Evolutionary conservation across 1,139 yeast genomes (phyloP).

Genomic region (Debaryomyces nepalensis): DNA sequence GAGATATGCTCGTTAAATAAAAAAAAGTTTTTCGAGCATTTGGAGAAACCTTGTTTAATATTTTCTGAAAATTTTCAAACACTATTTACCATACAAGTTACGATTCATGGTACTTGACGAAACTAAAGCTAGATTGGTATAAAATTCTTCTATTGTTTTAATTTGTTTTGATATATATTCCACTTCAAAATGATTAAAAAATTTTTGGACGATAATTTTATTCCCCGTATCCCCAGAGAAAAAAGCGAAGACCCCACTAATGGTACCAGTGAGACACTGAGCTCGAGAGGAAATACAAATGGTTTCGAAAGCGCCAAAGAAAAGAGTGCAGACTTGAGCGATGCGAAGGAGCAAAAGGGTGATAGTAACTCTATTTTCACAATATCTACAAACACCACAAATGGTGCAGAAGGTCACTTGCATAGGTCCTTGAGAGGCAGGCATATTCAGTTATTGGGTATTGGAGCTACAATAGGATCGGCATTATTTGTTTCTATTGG

Average conservation of each 20-base stretch:
- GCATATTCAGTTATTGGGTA: slow-evolving; percentile 54
- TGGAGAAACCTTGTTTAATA: not conserved
- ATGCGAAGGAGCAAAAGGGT: slow-evolving; percentile 4
- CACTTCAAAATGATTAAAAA: slow-evolving; percentile 5
- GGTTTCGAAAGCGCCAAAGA: not conserved
- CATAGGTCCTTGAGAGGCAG: slow-evolving; percentile 33
- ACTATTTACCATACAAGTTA: not conserved
- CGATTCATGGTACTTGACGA: slow-evolving; percentile 3
- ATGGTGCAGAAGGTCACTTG: slow-evolving; percentile 19
- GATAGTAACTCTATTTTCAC: slow-evolving; percentile 21
- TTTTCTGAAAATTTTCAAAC: not conserved
- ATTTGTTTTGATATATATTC: not conserved
- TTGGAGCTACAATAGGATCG: slow-evolving; percentile 56
- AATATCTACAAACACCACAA: slow-evolving; percentile 21
- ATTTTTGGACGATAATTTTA: slow-evolving; percentile 25
- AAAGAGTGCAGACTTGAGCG: not conserved
- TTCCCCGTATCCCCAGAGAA: slow-evolving; percentile 24
- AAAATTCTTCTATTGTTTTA: not conserved
- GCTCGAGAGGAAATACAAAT: not conserved
- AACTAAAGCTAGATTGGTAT: no score
- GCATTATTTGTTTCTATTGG: slow-evolving; percentile 49
- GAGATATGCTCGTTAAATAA: not conserved
- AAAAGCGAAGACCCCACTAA: slow-evolving; percentile 2
- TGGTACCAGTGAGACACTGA: not conserved
- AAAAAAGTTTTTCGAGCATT: not conserved